Base-by-base conservation (phyloP, 2,329 filamentous ascomycete genomes). In the Juglanconis sp. region DNA sequence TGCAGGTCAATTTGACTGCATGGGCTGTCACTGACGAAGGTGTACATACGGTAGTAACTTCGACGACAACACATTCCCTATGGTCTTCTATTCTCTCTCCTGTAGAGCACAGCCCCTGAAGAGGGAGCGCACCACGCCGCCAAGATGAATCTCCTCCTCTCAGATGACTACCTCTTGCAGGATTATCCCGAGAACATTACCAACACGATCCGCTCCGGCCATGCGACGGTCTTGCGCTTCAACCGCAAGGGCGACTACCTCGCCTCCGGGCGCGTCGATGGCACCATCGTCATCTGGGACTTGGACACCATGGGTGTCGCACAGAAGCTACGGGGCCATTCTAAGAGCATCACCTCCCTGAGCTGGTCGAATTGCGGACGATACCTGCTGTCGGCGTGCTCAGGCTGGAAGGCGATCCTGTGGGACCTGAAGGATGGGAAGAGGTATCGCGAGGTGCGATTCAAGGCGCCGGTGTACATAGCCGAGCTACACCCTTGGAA, bases 271-370 rank as follows among this genome's bases (percentile, higher is more conserved):
- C 88, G 95, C 71, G 91, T 92, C 64, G 95, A 99, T 77, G 95
- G 95, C 66, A 95, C 92, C 5, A 90, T 99, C 46, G 91, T 96
- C 58, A 90, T 99, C 51, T 99, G 96, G 83, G 95, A 99, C 72
- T 86, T 98, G 53, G 96, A 99, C 76, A 99, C 96, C 9, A 96
- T 96, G 82, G 94, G 95, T 42, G 91, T 98, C 4, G 95, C 95
- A 61, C 89, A 92, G 71, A 99, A 98, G 77, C 80, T 99, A 65
- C 87, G 92, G 65, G 95, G 94, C 11, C 95, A 99, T 76, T 96
- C 91, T 54, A 88, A 91, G 71, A 94, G 95, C 72, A 93, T 99
- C 60, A 94, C 96, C 68, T 96, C 91, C 55, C 76, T 99, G 62
- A 96, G 93, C 78, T 99, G 95, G 95, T 97, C 94, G 56, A 84